These are phyloP conservation scores for Sphaerobolus stellatus DNA, from an alignment of 1,284 basidiomycete genomes.

Conservation along the genomic window DNA sequence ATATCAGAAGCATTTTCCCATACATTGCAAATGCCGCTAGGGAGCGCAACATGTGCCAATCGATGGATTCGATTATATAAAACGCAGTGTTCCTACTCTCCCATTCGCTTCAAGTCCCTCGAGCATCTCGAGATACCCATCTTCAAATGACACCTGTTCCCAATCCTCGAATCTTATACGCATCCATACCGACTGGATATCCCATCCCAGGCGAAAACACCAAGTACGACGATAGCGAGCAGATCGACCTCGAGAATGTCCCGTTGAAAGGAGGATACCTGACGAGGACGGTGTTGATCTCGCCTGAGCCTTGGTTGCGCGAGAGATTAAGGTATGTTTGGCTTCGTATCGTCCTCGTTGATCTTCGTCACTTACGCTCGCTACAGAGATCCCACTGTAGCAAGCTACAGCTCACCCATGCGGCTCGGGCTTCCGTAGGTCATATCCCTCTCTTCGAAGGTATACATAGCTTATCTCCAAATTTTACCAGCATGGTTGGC, in stretches of 20 bases:
- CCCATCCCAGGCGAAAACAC: conserved; percentile 50
- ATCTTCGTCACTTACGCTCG: not conserved
- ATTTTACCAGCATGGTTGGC: conserved; percentile 26
- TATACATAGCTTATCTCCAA: not conserved
- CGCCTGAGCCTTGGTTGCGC: conserved; percentile 51
- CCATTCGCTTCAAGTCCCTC: too few species aligned
- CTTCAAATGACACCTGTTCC: conserved; percentile 19
- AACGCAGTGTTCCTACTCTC: too few species aligned
- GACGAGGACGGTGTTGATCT: conserved; percentile 46
- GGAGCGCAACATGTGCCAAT: too few species aligned
- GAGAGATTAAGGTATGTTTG: conserved; percentile 35
- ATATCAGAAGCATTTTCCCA: too few species aligned
- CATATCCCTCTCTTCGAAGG: not conserved
- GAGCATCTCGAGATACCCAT: too few species aligned
- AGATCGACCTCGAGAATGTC: conserved; percentile 50
- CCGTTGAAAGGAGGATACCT: conserved; percentile 52
- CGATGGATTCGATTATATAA: too few species aligned
- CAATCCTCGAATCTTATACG: conserved; percentile 25
- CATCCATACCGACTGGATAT: conserved; percentile 34
- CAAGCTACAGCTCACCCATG: conserved; percentile 33
- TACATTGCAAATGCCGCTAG: too few species aligned
- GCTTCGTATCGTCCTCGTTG: not conserved
- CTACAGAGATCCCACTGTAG: conserved; percentile 7
- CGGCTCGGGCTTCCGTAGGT: conserved; percentile 42
- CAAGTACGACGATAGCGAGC: conserved; percentile 45